Percentiles rank a stretch among this genome's conserved stretches.
Evolutionary conservation across 148 eudicot species (phyloP).

Genomic region (Rhododendron kiyosumense): DNA sequence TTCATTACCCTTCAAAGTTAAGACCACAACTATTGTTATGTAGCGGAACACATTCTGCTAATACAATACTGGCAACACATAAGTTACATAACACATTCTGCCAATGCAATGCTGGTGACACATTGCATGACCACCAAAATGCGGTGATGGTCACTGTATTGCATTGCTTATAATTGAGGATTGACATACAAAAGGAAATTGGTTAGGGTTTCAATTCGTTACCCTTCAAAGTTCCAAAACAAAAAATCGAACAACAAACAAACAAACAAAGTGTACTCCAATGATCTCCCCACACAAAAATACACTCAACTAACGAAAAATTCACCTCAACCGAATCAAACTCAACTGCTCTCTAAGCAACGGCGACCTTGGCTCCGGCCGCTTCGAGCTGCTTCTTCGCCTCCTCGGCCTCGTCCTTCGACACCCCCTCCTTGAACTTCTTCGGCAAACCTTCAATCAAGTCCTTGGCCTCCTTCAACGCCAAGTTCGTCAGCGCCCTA

Average conservation of each 20-base stretch:
- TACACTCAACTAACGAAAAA: neutral
- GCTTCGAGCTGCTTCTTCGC: slow-evolving; percentile 87
- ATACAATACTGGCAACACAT: too few relatives aligned
- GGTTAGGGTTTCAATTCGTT: neutral
- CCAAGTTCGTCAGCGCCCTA: slow-evolving; percentile 71
- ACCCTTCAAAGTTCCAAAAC: neutral
- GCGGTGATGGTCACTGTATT: too few relatives aligned
- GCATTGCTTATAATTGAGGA: neutral
- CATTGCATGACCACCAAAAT: too few relatives aligned
- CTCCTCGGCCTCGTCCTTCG: slow-evolving; percentile 83
- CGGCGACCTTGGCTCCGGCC: slow-evolving; percentile 75
- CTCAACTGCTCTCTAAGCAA: slow-evolving; percentile 27
- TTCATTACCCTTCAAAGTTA: too few relatives aligned
- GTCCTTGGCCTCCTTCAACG: slow-evolving; percentile 83
- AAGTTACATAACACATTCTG: too few relatives aligned
- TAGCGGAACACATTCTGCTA: too few relatives aligned
- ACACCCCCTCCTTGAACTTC: slow-evolving; percentile 74
- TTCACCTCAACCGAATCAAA: slow-evolving; percentile 12
- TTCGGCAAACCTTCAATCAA: slow-evolving; percentile 85
- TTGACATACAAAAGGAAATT: neutral
- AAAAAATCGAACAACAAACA: slow-evolving; percentile 5
- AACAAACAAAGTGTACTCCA: neutral
- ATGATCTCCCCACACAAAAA: neutral
- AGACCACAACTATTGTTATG: too few relatives aligned
- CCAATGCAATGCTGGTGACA: too few relatives aligned